Base-by-base conservation (phyloP, 768 basidiomycete genomes). In the Naematelia aurantialba region DNA sequence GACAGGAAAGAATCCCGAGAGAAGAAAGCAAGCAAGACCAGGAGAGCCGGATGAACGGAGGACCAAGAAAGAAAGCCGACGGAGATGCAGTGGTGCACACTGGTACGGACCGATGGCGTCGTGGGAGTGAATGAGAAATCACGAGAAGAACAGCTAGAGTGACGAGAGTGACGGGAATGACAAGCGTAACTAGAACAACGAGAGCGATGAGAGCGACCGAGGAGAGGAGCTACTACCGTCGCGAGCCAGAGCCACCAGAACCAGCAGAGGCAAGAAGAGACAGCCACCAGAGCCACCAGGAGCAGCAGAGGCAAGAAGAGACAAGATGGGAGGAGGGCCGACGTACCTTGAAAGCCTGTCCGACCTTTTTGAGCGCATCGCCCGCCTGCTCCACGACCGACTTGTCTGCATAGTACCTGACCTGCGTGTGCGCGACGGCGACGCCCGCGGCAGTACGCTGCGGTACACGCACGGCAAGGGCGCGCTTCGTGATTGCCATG, bases 291-390 rank as follows among this genome's bases (percentile, higher is more conserved):
- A 19, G 27, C 12, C 17, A 1, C 27, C 12, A 39, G 52, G 26
- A 14, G 26, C n/a, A 12, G 27, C n/a, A n/a, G n/a, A 13, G 48
- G 31, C 3, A 39, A 39, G 8, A 39, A 39, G 34, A 39, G 17
- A 8, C 8, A 39, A 17, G 17, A 39, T 39, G 8, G 34, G 17
- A 17, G 17, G 17, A 39, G 34, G 8, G 8, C 8, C 26, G 31
- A 63, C 69, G 46, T 55, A 63, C 69, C 64, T 70, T 65, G 59
- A 70, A 63, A 49, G 69, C 69, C 49, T 70, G 54, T 30, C 66
- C 69, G 31, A 59, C 69, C 48, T 63, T 49, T 53, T 70, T 68
- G 51, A 70, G 24, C 3, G 47, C 26, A 29, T 68, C 69, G 17
- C 66, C 68, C 49, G 63, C 62, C 24, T 58, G 30, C 34, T 62